Evolutionary conservation across 1,139 yeast genomes (phyloP), one percentile per base, ranked within the genome.

Genomic region (Geotrichum fermentans): DNA sequence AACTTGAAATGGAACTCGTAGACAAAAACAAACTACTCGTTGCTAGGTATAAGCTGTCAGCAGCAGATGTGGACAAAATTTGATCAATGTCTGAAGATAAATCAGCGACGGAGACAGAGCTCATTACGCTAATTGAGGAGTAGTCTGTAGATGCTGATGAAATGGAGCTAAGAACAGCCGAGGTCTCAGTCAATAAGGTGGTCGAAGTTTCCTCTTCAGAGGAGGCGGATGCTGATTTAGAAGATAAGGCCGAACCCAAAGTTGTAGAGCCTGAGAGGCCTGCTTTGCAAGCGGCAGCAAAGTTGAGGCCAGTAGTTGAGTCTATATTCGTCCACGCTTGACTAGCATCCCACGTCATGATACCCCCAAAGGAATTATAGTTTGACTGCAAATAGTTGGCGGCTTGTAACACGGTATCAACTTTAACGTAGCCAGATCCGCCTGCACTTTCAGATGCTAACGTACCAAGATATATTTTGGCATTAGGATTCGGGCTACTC

Each of bases 281-380:
- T n/a, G 60, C 56, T 62, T 77, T 77, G 65, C 77, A 68, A n/a
- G 69, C 71, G 43, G 65, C 68, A 16, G 69, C 77, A 62, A 67
- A 78, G 52, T 67, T 73, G 3, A 29, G 46, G 3, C 56, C 57
- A 8, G 26, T 49, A 1, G 30, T 49, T 33, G 36, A 33, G 22
- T 59, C 61, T 5, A 45, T 49, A 59, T 84, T 85, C 3, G 73
- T 64, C 63, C 73, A 76, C n/a, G 82, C 88, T 65, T 83, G 88
- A 49, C 92, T 82, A 45, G 95, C 96, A 67, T 89, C 96, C 97
- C 97, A 89, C 54, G 88, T 69, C 71, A 86, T 80, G 58, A 89
- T 75, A 63, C 97, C 97, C 56, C 95, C 96, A 61, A 89, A 86
- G 47, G 75, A 66, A 7, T 73, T 59, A 46, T 70, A 65, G 41